These are phyloP conservation scores for Durotheca rogersii DNA, from an alignment of 495 filamentous ascomycete genomes.

Conservation along the genomic window DNA sequence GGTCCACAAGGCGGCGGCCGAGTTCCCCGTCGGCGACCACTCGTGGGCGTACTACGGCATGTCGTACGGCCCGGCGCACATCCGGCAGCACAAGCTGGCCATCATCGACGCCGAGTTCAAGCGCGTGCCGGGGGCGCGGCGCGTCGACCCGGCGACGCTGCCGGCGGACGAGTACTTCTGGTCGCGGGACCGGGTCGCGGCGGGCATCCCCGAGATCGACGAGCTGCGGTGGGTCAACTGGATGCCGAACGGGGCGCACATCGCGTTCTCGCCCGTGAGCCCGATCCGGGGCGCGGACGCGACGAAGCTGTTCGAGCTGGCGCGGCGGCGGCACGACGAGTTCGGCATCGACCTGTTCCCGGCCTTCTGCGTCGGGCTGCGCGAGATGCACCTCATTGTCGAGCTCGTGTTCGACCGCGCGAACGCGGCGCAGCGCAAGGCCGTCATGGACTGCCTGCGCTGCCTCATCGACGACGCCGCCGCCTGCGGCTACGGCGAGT, in stretches of 20 bases:
- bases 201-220: conserved; percentile 47
- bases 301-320: conserved; percentile 32
- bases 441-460: conserved; percentile 43
- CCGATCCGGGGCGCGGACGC: conserved; percentile 47
- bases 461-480: conserved; percentile 52
- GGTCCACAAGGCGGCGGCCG: conserved; percentile 40
- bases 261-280: conserved; percentile 54
- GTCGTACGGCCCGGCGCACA: conserved; percentile 40
- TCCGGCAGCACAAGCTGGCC: conserved; percentile 34
- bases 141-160: conserved; percentile 39
- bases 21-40: conserved; percentile 44
- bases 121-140: conserved; percentile 41
- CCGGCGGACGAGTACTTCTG: conserved; percentile 38
- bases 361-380: conserved; percentile 49
- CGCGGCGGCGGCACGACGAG: conserved; percentile 35
- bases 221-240: conserved; percentile 57
- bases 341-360: conserved; percentile 52
- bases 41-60: conserved; percentile 56
- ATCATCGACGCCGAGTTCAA: conserved; percentile 42
- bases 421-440: conserved; percentile 39
- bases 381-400: conserved; percentile 60
- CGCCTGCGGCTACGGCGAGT: conserved; percentile 56
- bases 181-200: conserved; percentile 40
- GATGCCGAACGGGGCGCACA: conserved; percentile 55
- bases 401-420: conserved; percentile 57